Percentiles rank a stretch among this genome's conserved stretches.
Conservation (phyloP, 108 stramenopile genomes). For the Cyclotella sp. region DNA sequence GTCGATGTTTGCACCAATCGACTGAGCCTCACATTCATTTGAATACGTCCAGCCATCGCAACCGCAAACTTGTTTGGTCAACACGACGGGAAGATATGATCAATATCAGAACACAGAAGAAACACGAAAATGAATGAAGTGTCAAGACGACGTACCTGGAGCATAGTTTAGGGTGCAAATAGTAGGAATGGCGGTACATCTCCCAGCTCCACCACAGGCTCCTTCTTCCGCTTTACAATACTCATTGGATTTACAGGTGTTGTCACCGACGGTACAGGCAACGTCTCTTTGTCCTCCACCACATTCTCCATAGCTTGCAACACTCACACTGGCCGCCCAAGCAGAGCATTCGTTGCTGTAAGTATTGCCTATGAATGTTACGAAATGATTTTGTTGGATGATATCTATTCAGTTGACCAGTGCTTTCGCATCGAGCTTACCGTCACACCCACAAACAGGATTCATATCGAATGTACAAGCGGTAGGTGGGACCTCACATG, state of each 20-base stretch:
- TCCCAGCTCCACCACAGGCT: slow-evolving; percentile 7
- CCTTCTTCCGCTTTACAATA: slow-evolving; percentile 7
- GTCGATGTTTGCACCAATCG: slow-evolving; percentile 14
- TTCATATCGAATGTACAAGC: neutral
- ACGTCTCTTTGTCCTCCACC: slow-evolving; percentile 4
- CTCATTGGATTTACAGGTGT: slow-evolving; percentile 6
- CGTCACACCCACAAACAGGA: slow-evolving; percentile 19
- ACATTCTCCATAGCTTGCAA: neutral
- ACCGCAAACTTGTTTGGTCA: slow-evolving; percentile 16
- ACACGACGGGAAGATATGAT: no score
- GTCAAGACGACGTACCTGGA: neutral
- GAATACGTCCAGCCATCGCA: slow-evolving; percentile 17
- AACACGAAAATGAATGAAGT: neutral
- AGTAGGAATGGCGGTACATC: neutral
- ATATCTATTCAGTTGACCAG: neutral
- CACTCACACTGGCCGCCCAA: slow-evolving; percentile 2
- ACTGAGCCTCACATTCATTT: slow-evolving; percentile 8
- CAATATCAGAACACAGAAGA: neutral
- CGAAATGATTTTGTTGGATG: neutral
- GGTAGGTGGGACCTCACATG: neutral
- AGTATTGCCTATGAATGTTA: neutral
- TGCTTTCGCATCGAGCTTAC: neutral
- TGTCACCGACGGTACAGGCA: slow-evolving; percentile 2
- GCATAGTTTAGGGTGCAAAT: slow-evolving; percentile 9
- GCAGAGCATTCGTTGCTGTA: slow-evolving; percentile 15